Evolutionary conservation across 257 asterid species (phyloP).

Genomic region (Henckelia pumila): DNA sequence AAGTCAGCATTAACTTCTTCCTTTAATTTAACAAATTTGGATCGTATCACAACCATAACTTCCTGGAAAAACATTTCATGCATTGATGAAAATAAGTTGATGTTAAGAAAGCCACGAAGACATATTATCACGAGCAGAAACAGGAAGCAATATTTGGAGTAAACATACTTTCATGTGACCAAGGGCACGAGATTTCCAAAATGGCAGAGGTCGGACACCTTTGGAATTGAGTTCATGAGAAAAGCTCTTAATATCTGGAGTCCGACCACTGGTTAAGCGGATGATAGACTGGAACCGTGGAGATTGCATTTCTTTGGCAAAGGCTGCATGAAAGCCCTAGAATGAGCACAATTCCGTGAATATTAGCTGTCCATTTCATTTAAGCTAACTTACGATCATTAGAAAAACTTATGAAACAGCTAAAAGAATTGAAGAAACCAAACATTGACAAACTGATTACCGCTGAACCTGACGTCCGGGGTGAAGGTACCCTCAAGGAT

Average conservation of each 20-base stretch:
- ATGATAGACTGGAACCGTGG: slow-evolving; percentile 93
- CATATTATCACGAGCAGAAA: slow-evolving; percentile 34
- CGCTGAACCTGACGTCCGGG: slow-evolving; percentile 54
- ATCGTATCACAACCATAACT: slow-evolving; percentile 66
- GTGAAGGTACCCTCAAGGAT: slow-evolving; percentile 54
- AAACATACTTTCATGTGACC: slow-evolving; percentile 81
- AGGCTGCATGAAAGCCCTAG: slow-evolving; percentile 72
- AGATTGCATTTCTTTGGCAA: slow-evolving; percentile 88
- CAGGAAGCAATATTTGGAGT: slow-evolving; percentile 36
- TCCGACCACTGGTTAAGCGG: slow-evolving; percentile 81
- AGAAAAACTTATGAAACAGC: slow-evolving; percentile 11
- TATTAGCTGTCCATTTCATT: slow-evolving; percentile 28
- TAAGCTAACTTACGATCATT: slow-evolving; percentile 13
- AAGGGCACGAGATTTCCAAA: slow-evolving; percentile 92
- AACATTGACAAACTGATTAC: slow-evolving; percentile 35
- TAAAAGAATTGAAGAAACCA: slow-evolving; percentile 6
- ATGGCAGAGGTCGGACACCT: slow-evolving; percentile 91
- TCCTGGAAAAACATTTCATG: slow-evolving; percentile 51
- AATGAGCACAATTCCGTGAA: slow-evolving; percentile 33
- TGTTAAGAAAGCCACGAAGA: slow-evolving; percentile 27
- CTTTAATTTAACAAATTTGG: slow-evolving; percentile 77
- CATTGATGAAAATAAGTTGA: slow-evolving; percentile 13
- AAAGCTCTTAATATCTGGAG: slow-evolving; percentile 79
- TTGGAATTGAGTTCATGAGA: slow-evolving; percentile 93
- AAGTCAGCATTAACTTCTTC: slow-evolving; percentile 84